Conservation (phyloP, 2,329 filamentous ascomycete species). For the Tolypocladium endophyticum region DNA sequence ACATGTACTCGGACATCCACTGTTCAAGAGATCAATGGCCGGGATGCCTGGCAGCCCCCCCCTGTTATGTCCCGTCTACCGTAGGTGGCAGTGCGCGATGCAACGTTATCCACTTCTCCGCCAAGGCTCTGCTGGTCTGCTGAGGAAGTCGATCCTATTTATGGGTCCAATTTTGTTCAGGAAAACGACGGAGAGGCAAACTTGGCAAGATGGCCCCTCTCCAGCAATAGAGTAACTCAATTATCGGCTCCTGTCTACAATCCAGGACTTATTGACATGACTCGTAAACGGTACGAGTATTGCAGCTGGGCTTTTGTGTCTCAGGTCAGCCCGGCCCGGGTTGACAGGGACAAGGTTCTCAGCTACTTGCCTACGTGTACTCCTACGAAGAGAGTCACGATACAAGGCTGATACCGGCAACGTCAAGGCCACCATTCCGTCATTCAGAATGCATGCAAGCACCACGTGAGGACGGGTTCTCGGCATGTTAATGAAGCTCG, state of each 20-base stretch:
- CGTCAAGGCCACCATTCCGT: neutral
- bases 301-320: neutral
- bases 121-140: neutral
- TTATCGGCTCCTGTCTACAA: no score
- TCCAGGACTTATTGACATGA: neutral
- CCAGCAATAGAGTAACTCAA: neutral
- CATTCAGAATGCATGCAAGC: neutral
- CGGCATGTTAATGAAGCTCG: neutral
- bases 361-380: neutral
- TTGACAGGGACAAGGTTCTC: neutral
- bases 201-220: neutral
- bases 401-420: neutral
- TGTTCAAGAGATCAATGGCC: neutral
- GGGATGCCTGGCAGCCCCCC: neutral
- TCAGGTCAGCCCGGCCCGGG: neutral
- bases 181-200: neutral
- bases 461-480: neutral
- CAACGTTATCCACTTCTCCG: neutral
- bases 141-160: neutral
- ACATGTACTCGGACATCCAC: neutral
- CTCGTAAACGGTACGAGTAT: neutral
- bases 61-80: neutral
- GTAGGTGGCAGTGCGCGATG: neutral
- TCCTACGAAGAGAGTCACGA: no score
- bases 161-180: neutral